Conservation (phyloP, 805 yeast species). For the Blastobotrys muscicola region DNA sequence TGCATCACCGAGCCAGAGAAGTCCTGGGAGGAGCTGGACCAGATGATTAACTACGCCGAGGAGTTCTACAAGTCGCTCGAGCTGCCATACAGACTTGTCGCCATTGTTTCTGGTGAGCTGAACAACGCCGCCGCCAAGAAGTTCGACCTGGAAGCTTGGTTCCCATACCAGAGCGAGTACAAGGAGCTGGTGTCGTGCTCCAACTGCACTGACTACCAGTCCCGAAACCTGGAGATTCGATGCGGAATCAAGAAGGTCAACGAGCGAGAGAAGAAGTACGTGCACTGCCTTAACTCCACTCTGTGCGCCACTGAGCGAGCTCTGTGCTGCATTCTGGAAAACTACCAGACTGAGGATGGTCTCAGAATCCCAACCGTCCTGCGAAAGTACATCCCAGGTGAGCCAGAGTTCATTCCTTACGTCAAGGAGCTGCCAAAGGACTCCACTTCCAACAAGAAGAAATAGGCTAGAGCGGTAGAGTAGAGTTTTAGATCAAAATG, state of each 20-base stretch:
- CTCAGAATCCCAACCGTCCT: slow-evolving; percentile 87
- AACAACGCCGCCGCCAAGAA: slow-evolving; percentile 99
- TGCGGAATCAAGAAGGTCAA: slow-evolving; percentile 95
- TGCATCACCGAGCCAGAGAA: slow-evolving; percentile 94
- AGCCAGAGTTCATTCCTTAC: slow-evolving; percentile 92
- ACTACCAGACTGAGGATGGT: slow-evolving; percentile 97
- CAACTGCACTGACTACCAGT: slow-evolving; percentile 98
- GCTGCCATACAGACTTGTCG: slow-evolving; percentile 93
- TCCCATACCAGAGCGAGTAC: slow-evolving; percentile 98
- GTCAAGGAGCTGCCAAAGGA: slow-evolving; percentile 89
- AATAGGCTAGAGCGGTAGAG: background rate
- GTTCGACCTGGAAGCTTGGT: slow-evolving; percentile 99
- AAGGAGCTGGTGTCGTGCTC: slow-evolving; percentile 98
- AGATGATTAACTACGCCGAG: slow-evolving; percentile 86
- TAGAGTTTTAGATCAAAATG: too few relatives aligned
- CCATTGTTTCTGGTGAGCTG: slow-evolving; percentile 96
- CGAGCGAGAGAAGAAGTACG: slow-evolving; percentile 94
- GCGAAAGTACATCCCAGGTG: slow-evolving; percentile 95
- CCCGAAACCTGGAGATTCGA: slow-evolving; percentile 96
- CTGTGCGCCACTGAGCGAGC: slow-evolving; percentile 98
- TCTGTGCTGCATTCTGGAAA: slow-evolving; percentile 91
- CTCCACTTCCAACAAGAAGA: slow-evolving; percentile 16
- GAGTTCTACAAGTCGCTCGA: slow-evolving; percentile 87
- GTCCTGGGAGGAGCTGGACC: slow-evolving; percentile 95
- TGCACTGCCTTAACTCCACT: slow-evolving; percentile 96